Percentiles rank a stretch among this genome's conserved stretches.
These are phyloP conservation scores for Trichoderma asperellum DNA, from an alignment of 2,329 filamentous ascomycete species.

Conservation along the genomic window DNA sequence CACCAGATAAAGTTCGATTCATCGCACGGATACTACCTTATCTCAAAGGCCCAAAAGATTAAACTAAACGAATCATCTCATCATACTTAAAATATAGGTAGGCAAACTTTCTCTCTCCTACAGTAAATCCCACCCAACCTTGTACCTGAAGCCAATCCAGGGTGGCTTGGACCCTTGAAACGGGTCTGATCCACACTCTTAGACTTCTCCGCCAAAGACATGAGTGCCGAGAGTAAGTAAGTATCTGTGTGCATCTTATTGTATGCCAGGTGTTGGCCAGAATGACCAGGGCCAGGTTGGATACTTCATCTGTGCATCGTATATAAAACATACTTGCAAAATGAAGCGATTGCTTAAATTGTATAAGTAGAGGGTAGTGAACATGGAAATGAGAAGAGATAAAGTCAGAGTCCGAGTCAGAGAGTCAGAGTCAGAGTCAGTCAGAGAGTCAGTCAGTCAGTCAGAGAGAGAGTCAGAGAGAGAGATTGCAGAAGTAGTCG, in stretches of 20 bases:
- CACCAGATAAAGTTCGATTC: too few species aligned
- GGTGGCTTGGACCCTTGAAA: too few species aligned
- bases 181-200: neutral
- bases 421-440: neutral
- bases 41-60: too few species aligned
- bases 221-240: neutral
- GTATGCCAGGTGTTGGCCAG: too few species aligned
- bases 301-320: too few species aligned
- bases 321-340: too few species aligned
- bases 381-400: too few species aligned
- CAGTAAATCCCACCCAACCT: too few species aligned
- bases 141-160: neutral
- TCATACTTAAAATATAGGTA: neutral
- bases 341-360: too few species aligned
- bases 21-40: too few species aligned
- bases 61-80: neutral
- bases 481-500: neutral
- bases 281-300: neutral
- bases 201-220: neutral
- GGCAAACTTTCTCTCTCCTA: neutral
- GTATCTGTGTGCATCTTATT: too few species aligned
- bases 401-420: neutral
- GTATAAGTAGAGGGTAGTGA: too few species aligned
- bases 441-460: neutral
- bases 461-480: neutral